These are phyloP conservation scores for Xylaria cubensis DNA, from an alignment of 495 filamentous ascomycete genomes.

Conservation along the genomic window DNA sequence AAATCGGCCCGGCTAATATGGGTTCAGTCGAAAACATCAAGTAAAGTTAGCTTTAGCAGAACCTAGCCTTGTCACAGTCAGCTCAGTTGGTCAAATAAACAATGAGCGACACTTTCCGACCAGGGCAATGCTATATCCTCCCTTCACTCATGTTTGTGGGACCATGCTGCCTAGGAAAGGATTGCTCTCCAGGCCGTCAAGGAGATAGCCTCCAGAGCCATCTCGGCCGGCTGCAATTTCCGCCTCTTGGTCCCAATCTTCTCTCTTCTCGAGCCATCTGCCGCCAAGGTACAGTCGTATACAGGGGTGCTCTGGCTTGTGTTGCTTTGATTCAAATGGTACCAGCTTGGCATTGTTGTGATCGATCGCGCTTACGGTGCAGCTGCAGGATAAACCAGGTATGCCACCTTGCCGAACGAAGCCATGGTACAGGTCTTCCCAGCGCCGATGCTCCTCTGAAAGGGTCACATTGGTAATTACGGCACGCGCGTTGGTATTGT, in stretches of 20 bases:
- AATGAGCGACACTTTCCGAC: neutral
- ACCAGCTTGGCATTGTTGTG: slow-evolving; percentile 61
- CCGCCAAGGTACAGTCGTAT: slow-evolving; percentile 59
- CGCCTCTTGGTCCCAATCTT: slow-evolving; percentile 39
- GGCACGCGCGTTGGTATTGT: slow-evolving; percentile 17
- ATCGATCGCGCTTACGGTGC: slow-evolving; percentile 56
- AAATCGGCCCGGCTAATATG: slow-evolving; percentile 6
- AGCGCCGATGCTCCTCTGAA: slow-evolving; percentile 41
- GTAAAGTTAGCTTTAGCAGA: neutral
- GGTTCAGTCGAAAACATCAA: neutral
- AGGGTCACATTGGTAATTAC: slow-evolving; percentile 26
- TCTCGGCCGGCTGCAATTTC: slow-evolving; percentile 35
- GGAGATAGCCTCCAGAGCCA: slow-evolving; percentile 36
- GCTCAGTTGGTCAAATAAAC: slow-evolving; percentile 10
- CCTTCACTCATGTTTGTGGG: neutral
- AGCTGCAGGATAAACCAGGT: slow-evolving; percentile 46
- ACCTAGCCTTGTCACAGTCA: slow-evolving; percentile 22
- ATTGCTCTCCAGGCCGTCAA: slow-evolving; percentile 40
- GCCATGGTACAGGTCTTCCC: slow-evolving; percentile 36
- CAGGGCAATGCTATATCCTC: neutral
- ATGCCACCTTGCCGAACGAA: slow-evolving; percentile 39
- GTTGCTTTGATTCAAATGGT: slow-evolving; percentile 57
- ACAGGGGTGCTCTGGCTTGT: slow-evolving; percentile 57
- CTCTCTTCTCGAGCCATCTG: slow-evolving; percentile 49
- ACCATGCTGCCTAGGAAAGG: slow-evolving; percentile 16